Base-by-base conservation (phyloP, 1,284 basidiomycete species). In the Heterobasidion annosum region DNA sequence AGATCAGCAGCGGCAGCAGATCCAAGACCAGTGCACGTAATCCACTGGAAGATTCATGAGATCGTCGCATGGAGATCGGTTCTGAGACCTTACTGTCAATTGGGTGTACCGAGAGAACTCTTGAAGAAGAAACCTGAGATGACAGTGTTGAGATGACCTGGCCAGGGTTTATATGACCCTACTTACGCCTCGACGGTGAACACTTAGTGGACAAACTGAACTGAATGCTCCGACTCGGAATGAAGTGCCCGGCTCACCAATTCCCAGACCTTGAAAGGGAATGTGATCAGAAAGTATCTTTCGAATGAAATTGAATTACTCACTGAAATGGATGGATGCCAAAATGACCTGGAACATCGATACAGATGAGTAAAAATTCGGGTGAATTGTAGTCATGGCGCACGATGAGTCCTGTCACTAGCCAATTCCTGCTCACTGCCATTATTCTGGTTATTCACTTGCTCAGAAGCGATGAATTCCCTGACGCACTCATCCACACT, bases 1-100 rank as follows among this genome's bases (percentile, higher is more conserved):
- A 68, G 60, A 50, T 68, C 67, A 12, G 65, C 62, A 3, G 62
- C 62, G 3, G 66, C 67, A 0, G 66, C 67, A 16, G 61, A 54
- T 10, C 66, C 65, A 16, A 68, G 57, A 7, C 67, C 65, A 19
- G 63, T 55, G 51, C 62, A 64, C 2, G 67, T 67, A 37, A 67
- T 61, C 67, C 67, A 68, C 61, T 65, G 46, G 7, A 16, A 7
- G n/a, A 34, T 12, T 37, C 6, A 15, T 57, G 3, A 57, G 37
- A 34, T 51, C 34, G 13, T 32, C 1, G 43, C 51, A 35, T 44
- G 25, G 8, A 40, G n/a, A 34, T 34, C 33, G 43, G 48, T 7
- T 4, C 19, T 49, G 25, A n/a, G 6, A 4, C 2, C 58, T 34
- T 52, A 61, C 62, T 8, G 65, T 68, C 16, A 68, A 51, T 46